Percentiles rank a stretch among this genome's conserved stretches.
Evolutionary conservation across 345 rosid genomes (phyloP).

Genomic region (Theobroma cacao): DNA sequence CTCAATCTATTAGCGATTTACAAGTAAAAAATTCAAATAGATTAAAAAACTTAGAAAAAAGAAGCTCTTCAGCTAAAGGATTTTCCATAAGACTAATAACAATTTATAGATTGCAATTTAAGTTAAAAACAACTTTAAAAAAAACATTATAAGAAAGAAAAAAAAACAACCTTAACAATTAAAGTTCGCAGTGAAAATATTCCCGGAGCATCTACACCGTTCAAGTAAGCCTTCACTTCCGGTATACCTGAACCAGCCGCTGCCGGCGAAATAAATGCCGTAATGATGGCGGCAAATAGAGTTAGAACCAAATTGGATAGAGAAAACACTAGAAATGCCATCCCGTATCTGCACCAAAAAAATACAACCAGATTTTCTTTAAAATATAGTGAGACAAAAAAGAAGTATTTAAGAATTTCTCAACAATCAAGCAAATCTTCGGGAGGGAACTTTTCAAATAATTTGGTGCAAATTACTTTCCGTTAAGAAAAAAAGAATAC

Average conservation of each 20-base stretch:
- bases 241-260: slow-evolving; percentile 97
- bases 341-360: slow-evolving; percentile 44
- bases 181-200: slow-evolving; percentile 68
- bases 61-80: background rate
- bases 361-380: background rate
- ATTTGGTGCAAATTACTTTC: background rate
- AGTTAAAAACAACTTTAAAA: background rate
- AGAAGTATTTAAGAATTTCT: background rate
- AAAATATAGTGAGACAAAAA: background rate
- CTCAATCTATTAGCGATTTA: background rate
- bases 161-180: slow-evolving; percentile 57
- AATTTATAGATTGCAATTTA: background rate
- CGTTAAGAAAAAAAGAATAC: background rate
- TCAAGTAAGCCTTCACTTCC: slow-evolving; percentile 91
- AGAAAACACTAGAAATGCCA: slow-evolving; percentile 71
- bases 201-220: slow-evolving; percentile 91
- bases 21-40: background rate
- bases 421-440: background rate
- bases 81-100: background rate
- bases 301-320: slow-evolving; percentile 69
- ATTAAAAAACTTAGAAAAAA: background rate
- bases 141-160: background rate
- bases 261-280: slow-evolving; percentile 72
- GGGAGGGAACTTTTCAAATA: background rate
- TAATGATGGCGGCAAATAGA: slow-evolving; percentile 59